A percentile compares a stretch with the other conserved stretches of the same genome.
Conservation (phyloP, 2,329 filamentous ascomycete species). For the Chrysosporium queenslandicum region DNA sequence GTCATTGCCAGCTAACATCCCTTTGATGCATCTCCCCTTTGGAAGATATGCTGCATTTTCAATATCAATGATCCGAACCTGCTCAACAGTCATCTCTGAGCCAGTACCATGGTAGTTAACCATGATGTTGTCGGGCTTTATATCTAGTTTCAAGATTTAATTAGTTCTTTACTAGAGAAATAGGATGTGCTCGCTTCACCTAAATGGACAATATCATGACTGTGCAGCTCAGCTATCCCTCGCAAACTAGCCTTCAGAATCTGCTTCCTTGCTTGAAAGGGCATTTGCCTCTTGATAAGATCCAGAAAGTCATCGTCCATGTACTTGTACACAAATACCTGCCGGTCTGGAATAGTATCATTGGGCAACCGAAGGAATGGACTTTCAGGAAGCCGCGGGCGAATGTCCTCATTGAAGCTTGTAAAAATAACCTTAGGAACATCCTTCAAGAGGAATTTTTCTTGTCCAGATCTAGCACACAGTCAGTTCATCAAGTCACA, state of each 20-base stretch:
- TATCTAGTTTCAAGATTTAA: neutral
- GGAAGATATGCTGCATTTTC: slow-evolving; percentile 30
- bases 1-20: slow-evolving; percentile 25
- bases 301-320: slow-evolving; percentile 36
- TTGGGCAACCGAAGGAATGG: slow-evolving; percentile 31
- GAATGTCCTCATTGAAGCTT: slow-evolving; percentile 19
- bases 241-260: slow-evolving; percentile 37
- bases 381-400: slow-evolving; percentile 24
- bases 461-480: slow-evolving; percentile 18
- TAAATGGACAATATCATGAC: slow-evolving; percentile 20
- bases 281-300: slow-evolving; percentile 35
- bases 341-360: slow-evolving; percentile 37
- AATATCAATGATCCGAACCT: slow-evolving; percentile 24
- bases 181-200: neutral
- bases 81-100: slow-evolving; percentile 17
- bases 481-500: slow-evolving; percentile 8
- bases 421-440: slow-evolving; percentile 22
- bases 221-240: slow-evolving; percentile 29
- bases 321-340: slow-evolving; percentile 40
- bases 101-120: slow-evolving; percentile 24
- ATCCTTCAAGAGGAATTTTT: slow-evolving; percentile 22
- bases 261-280: slow-evolving; percentile 32
- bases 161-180: neutral
- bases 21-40: slow-evolving; percentile 23
- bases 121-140: slow-evolving; percentile 30